These are phyloP conservation scores for Lentinus brumalis DNA, from an alignment of 768 basidiomycete genomes.

Conservation along the genomic window DNA sequence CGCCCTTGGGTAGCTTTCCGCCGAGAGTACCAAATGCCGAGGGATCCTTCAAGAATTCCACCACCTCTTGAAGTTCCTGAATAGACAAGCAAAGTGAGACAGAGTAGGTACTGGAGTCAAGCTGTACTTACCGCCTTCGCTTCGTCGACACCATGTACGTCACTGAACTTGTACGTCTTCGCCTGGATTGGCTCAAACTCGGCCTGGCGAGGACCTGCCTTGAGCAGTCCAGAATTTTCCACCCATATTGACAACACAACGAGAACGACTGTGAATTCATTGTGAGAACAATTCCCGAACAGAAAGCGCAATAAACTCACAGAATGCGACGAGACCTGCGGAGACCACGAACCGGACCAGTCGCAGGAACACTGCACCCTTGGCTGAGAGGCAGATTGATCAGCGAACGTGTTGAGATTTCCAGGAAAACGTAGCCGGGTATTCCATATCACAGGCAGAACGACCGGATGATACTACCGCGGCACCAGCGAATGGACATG, in stretches of 20 bases:
- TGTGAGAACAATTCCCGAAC: not conserved
- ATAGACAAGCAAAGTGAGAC: not conserved
- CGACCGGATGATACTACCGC: not conserved
- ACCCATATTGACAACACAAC: slow-evolving; percentile 87
- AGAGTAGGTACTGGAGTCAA: not conserved
- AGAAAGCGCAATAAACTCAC: slow-evolving; percentile 43
- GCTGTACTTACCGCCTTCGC: slow-evolving; percentile 75
- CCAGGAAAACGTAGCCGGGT: not conserved
- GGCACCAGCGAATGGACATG: not conserved
- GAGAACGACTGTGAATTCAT: slow-evolving; percentile 59
- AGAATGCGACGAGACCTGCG: slow-evolving; percentile 60
- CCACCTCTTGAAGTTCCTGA: slow-evolving; percentile 93
- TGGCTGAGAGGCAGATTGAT: slow-evolving; percentile 44
- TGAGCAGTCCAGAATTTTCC: slow-evolving; percentile 92
- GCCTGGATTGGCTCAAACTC: slow-evolving; percentile 85
- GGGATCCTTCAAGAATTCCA: slow-evolving; percentile 94
- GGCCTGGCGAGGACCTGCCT: slow-evolving; percentile 76
- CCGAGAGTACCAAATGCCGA: slow-evolving; percentile 87
- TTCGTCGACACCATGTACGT: slow-evolving; percentile 98
- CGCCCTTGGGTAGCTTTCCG: slow-evolving; percentile 92
- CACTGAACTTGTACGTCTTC: slow-evolving; percentile 85
- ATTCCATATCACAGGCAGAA: not conserved
- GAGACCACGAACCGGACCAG: slow-evolving; percentile 50
- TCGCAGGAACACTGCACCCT: slow-evolving; percentile 65
- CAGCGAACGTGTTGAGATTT: slow-evolving; percentile 1